These are phyloP conservation scores for Candida oleophila DNA, from an alignment of 805 yeast species.

Conservation along the genomic window DNA sequence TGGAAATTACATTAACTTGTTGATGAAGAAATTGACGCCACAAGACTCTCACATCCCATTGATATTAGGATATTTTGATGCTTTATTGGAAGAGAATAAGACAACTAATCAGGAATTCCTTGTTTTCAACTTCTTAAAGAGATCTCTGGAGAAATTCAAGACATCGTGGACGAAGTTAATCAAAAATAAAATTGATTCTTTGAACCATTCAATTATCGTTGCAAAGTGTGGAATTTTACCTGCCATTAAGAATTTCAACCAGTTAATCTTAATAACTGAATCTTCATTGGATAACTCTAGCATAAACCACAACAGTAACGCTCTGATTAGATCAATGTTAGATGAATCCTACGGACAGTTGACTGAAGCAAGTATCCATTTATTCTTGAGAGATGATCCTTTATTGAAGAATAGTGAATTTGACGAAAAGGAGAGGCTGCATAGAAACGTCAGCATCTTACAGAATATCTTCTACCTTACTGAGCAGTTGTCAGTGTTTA, in stretches of 20 bases:
- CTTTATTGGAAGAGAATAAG: constrained; percentile 33
- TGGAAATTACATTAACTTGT: constrained; percentile 35
- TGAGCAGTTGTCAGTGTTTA: constrained; percentile 29
- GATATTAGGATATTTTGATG: constrained; percentile 29
- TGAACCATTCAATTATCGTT: constrained; percentile 33
- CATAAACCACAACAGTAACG: constrained; percentile 15
- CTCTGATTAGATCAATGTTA: constrained; percentile 22
- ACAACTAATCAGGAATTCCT: constrained; percentile 65
- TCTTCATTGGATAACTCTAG: constrained; percentile 26
- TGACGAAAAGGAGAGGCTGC: constrained; percentile 43
- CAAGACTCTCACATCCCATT: constrained; percentile 33
- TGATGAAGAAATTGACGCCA: constrained; percentile 37
- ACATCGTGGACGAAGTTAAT: constrained; percentile 60
- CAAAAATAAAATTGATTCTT: constrained; percentile 47
- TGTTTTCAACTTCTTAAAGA: constrained; percentile 47
- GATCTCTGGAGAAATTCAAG: constrained; percentile 50
- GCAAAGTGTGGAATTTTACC: constrained; percentile 38
- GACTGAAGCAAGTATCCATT: constrained; percentile 31
- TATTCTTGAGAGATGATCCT: constrained; percentile 42
- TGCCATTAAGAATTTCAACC: constrained; percentile 31
- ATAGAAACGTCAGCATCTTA: constrained; percentile 39
- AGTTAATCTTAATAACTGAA: constrained; percentile 32
- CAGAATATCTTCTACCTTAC: constrained; percentile 37
- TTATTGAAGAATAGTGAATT: constrained; percentile 41
- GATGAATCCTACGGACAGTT: constrained; percentile 31